These are phyloP conservation scores for Aspergillus tamarii DNA, from an alignment of 2,329 filamentous ascomycete genomes.

Conservation along the genomic window DNA sequence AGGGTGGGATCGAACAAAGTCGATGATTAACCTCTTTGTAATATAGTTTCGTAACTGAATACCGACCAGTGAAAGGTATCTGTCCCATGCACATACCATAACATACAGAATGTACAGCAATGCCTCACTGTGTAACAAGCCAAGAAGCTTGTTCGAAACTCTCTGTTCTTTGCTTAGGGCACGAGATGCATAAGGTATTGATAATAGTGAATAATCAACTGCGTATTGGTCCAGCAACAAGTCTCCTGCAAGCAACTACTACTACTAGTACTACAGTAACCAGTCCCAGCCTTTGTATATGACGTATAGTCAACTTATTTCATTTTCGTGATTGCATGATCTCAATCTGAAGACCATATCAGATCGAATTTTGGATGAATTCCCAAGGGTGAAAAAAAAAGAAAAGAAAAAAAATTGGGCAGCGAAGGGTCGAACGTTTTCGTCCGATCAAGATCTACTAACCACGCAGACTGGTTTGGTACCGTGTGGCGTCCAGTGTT, in stretches of 20 bases:
- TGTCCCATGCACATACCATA: neutral
- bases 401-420: neutral
- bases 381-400: neutral
- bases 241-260: neutral
- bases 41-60: slow-evolving; percentile 3
- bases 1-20: neutral
- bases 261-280: too few species aligned
- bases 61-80: neutral
- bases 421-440: neutral
- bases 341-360: slow-evolving; percentile 1
- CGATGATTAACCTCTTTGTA: slow-evolving; percentile 1
- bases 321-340: neutral
- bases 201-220: neutral
- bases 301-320: neutral
- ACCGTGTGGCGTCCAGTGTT: neutral
- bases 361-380: neutral
- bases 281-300: neutral
- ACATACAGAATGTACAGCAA: neutral
- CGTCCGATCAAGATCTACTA: neutral
- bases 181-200: neutral
- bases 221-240: neutral
- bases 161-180: too few species aligned
- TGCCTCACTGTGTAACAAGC: neutral
- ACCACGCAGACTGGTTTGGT: neutral
- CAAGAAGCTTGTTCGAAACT: neutral